A percentile compares a stretch with the other conserved stretches of the same genome.
Evolutionary conservation across 2,329 filamentous ascomycete species (phyloP).

Genomic region (Penicillium janthinellum): DNA sequence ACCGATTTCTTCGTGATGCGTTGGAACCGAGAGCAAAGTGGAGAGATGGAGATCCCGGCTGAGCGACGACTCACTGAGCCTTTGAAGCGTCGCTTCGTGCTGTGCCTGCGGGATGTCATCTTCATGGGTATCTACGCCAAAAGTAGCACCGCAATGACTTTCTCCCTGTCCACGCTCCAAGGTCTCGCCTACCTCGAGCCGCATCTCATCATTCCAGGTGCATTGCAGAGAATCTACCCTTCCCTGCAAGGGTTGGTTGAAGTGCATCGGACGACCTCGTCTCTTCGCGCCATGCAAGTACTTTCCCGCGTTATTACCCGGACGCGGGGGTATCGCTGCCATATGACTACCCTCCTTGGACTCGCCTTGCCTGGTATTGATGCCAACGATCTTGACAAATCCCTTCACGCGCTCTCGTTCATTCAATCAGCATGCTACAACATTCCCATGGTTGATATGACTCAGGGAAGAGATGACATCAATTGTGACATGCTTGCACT

Average conservation of each 20-base stretch:
- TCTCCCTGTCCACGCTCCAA: constrained; percentile 87
- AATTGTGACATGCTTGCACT: constrained; percentile 77
- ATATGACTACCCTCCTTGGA: constrained; percentile 91
- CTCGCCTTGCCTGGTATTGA: constrained; percentile 93
- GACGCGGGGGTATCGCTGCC: constrained; percentile 94
- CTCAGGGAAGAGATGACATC: constrained; percentile 66
- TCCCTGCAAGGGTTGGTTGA: constrained; percentile 96
- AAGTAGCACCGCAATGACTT: constrained; percentile 86
- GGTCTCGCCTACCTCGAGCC: constrained; percentile 89
- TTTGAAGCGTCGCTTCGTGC: constrained; percentile 86
- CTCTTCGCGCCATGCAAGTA: constrained; percentile 87
- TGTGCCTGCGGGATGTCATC: constrained; percentile 84
- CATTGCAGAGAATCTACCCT: constrained; percentile 93
- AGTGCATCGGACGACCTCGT: constrained; percentile 93
- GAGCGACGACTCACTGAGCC: constrained; percentile 77
- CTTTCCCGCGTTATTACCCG: constrained; percentile 87
- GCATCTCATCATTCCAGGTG: constrained; percentile 86
- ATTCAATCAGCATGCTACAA: constrained; percentile 96
- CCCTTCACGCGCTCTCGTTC: constrained; percentile 88
- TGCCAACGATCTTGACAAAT: constrained; percentile 96
- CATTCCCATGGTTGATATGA: constrained; percentile 85
- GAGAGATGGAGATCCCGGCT: constrained; percentile 82
- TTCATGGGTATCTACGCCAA: constrained; percentile 99
- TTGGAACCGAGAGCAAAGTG: constrained; percentile 93
- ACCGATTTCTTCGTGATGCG: constrained; percentile 96